Conservation (phyloP, 805 yeast species). For the Scheffersomyces coipomensis region DNA sequence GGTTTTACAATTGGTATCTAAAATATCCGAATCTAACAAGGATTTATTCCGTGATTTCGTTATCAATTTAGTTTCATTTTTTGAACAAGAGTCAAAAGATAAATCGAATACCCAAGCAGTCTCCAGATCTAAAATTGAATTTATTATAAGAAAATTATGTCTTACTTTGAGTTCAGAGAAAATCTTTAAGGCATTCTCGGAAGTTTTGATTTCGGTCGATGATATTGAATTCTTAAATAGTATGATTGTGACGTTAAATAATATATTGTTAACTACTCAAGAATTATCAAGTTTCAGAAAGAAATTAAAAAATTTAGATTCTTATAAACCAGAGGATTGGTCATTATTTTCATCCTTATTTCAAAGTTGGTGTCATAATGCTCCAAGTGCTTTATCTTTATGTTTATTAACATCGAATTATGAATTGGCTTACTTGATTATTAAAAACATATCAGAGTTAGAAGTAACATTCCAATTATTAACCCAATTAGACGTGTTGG, state of each 20-base stretch:
- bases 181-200: constrained; percentile 77
- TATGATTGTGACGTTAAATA: constrained; percentile 84
- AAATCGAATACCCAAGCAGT: constrained; percentile 25
- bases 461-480: constrained; percentile 78
- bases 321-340: constrained; percentile 56
- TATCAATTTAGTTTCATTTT: constrained; percentile 64
- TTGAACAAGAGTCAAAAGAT: constrained; percentile 55
- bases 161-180: constrained; percentile 77
- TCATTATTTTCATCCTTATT: constrained; percentile 72
- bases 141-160: constrained; percentile 81
- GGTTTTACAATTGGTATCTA: constrained; percentile 69
- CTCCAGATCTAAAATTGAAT: constrained; percentile 52
- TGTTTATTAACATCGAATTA: constrained; percentile 86
- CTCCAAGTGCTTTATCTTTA: constrained; percentile 82
- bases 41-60: constrained; percentile 74
- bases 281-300: constrained; percentile 72
- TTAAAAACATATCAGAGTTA: constrained; percentile 75
- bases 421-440: constrained; percentile 79
- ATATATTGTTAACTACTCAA: constrained; percentile 80
- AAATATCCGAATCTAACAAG: constrained; percentile 73
- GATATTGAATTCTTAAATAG: constrained; percentile 70
- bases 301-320: constrained; percentile 57
- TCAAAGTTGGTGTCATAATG: constrained; percentile 88
- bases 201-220: constrained; percentile 54
- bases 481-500: constrained; percentile 84